These are phyloP conservation scores for Vitis hybrid DNA, from an alignment of 177 flowering plant genomes.

Conservation along the genomic window DNA sequence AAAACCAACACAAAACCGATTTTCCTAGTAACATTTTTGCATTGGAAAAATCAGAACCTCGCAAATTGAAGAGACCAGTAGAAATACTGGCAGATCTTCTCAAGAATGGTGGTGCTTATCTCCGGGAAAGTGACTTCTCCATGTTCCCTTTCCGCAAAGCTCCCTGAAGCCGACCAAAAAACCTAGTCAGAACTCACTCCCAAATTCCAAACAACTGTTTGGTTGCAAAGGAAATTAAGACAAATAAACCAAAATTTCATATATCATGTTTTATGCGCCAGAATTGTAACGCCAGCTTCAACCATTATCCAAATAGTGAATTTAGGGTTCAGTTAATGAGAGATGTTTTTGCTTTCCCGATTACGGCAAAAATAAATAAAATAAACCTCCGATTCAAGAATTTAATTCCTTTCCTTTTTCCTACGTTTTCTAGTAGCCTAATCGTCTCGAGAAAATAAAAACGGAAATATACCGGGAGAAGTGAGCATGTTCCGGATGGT, in stretches of 20 bases:
- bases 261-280: not conserved
- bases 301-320: too few relatives aligned
- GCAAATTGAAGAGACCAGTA: conserved; percentile 89
- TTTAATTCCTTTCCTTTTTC: too few relatives aligned
- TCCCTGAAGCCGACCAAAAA: conserved; percentile 32
- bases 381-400: too few relatives aligned
- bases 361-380: too few relatives aligned
- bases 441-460: not conserved
- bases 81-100: conserved; percentile 95
- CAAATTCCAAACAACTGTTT: not conserved
- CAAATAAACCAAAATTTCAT: not conserved
- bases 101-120: conserved; percentile 79
- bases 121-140: conserved; percentile 87
- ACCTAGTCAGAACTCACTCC: not conserved
- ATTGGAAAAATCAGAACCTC: conserved; percentile 35
- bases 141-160: conserved; percentile 72
- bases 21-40: not conserved
- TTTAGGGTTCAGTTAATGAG: too few relatives aligned
- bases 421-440: not conserved
- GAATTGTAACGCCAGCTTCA: too few relatives aligned
- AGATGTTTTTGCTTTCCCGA: too few relatives aligned
- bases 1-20: not conserved
- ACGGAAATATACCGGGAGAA: conserved; percentile 64
- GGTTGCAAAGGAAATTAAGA: not conserved
- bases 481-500: conserved; percentile 97